Conservation (phyloP, 2,329 filamentous ascomycete species). For the Dothiorella sarmentorum region DNA sequence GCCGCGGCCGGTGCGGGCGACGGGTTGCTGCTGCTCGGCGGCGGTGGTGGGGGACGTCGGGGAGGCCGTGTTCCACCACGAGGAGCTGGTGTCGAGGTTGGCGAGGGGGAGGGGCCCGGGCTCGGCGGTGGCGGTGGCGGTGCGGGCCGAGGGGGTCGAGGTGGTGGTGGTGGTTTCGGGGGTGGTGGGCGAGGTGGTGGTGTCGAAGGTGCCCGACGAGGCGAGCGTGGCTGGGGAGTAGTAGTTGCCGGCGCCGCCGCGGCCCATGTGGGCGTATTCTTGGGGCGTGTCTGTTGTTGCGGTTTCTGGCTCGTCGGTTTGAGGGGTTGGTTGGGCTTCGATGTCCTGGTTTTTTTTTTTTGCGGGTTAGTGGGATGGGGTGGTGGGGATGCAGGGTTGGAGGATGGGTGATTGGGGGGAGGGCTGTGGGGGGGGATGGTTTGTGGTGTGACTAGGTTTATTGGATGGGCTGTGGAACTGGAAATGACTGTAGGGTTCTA, state of each 20-base stretch:
- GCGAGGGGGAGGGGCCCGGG: slow-evolving; percentile 15
- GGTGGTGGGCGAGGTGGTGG: not conserved
- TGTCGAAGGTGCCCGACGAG: slow-evolving; percentile 38
- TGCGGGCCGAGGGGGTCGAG: no score
- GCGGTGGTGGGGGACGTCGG: not conserved
- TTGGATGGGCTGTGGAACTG: not conserved
- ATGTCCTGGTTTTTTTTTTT: slow-evolving; percentile 14
- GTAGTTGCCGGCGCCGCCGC: slow-evolving; percentile 48
- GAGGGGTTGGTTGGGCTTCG: slow-evolving; percentile 30
- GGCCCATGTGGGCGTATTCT: slow-evolving; percentile 44
- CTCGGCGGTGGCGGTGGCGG: slow-evolving; percentile 6
- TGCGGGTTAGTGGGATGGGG: no score
- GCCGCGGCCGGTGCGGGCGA: slow-evolving; percentile 40
- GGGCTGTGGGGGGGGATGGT: not conserved
- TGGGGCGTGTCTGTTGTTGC: slow-evolving; percentile 24
- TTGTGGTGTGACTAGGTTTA: not conserved
- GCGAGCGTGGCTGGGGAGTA: slow-evolving; percentile 42
- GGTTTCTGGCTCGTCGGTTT: slow-evolving; percentile 21
- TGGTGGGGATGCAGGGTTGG: not conserved
- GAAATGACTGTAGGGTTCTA: not conserved
- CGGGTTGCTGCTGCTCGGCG: slow-evolving; percentile 28
- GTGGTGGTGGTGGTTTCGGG: no score
- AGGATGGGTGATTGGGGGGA: not conserved
- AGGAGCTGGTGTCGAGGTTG: slow-evolving; percentile 12
- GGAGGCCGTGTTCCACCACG: slow-evolving; percentile 7